Evolutionary conservation across 805 yeast species (phyloP).

Genomic region (Kazachstania kunashirensis): DNA sequence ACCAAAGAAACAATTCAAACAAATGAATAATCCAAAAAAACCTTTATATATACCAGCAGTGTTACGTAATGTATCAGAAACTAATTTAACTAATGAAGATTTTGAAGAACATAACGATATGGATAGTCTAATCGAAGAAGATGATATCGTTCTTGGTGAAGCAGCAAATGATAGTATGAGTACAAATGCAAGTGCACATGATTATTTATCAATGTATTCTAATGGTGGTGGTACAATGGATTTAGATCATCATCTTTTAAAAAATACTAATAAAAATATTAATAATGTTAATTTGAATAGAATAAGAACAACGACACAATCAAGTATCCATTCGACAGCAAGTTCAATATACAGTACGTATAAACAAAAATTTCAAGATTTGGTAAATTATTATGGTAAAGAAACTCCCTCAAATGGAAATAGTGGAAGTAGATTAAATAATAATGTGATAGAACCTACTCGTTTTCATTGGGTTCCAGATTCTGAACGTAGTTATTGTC

Average conservation of each 20-base stretch:
- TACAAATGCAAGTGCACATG: not conserved
- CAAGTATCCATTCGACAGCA: conserved; percentile 21
- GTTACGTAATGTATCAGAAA: conserved; percentile 42
- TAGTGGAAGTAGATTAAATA: too few species aligned
- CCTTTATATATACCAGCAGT: conserved; percentile 92
- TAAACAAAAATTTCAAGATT: conserved; percentile 2
- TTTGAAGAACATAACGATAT: not conserved
- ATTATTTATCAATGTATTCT: conserved; percentile 1
- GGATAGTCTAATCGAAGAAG: not conserved
- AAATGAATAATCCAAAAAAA: conserved; percentile 69
- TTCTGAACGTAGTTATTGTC: conserved; percentile 51
- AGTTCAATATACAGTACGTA: conserved; percentile 10
- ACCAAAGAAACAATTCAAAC: conserved; percentile 33
- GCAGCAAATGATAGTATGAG: not conserved
- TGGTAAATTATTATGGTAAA: not conserved
- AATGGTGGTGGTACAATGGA: not conserved
- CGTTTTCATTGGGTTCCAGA: conserved; percentile 71
- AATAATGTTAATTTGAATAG: not conserved
- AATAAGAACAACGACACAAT: conserved; percentile 2
- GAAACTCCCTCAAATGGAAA: not conserved
- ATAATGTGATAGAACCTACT: conserved; percentile 22
- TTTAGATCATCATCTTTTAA: not conserved
- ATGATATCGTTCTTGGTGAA: not conserved
- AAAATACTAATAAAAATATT: not conserved
- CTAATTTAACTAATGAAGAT: conserved; percentile 36